Base-by-base conservation (phyloP, 2,329 filamentous ascomycete species). In the Penicillium glabrum region DNA sequence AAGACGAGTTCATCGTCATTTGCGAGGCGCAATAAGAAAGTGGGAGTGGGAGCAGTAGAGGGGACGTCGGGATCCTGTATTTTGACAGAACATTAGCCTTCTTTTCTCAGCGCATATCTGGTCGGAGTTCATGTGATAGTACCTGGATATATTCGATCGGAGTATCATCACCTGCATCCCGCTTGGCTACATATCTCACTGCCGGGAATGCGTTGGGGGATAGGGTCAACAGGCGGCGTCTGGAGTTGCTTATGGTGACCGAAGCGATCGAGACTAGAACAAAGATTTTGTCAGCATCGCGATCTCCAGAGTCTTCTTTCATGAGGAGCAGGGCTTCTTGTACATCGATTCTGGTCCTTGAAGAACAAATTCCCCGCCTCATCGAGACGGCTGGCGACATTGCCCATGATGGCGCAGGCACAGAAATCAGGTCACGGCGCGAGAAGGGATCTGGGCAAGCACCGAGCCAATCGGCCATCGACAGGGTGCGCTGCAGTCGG, bases 1-100 rank as follows among this genome's bases (percentile, higher is more conserved):
- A 99, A 96, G 63, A 86, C 86, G 53, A 99, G 86, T 64, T 99
- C 95, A 65, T 98, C 95, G 65, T 96, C 92, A 77, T 93, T 95
- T 65, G 82, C 85, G 50, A 99, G 80, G 71, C 96, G 95, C 56
- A 98, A 81, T 50, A 99, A 84, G 73, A 98, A 96, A 58, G 82
- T 83, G 9, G 92, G 90, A 24, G 61, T 57, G 13, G 67, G 53
- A 27, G 70, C 70, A 52, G 80, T 75, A 47, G 76, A 72, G 26
- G 80, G 71, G 54, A 79, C 70, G 59, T 97, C 93, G 44, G 90
- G 87, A 73, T 98, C 95, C 92, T 96, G 59, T 53, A 14, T 35
- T 53, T 49, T 27, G 26, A 48, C 27, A 37, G 35, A 44, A 47
- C 75, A 29, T 53, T 37, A 53, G 50, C 19, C 7, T 35, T 10